These are phyloP conservation scores for Xylariaceae sp. DNA, from an alignment of 2,329 filamentous ascomycete genomes.

Conservation along the genomic window DNA sequence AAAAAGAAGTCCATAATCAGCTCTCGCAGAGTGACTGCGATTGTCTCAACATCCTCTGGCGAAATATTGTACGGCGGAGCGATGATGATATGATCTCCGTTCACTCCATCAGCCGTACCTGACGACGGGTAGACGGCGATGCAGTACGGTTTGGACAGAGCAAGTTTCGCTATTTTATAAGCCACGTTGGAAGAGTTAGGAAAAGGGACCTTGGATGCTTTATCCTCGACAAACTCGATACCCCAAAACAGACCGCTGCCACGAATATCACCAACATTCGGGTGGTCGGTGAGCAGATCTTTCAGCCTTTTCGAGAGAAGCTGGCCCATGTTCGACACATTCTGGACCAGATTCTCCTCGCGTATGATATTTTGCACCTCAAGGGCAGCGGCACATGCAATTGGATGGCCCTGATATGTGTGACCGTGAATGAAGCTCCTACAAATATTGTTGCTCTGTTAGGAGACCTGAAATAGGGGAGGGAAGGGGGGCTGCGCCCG, in stretches of 20 bases:
- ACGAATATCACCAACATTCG: slow-evolving; percentile 38
- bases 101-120: slow-evolving; percentile 48
- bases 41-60: slow-evolving; percentile 48
- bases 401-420: slow-evolving; percentile 44
- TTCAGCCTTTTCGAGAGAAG: slow-evolving; percentile 30
- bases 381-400: slow-evolving; percentile 37
- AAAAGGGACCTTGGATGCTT: slow-evolving; percentile 35
- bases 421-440: slow-evolving; percentile 51
- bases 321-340: slow-evolving; percentile 31
- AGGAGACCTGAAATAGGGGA: background rate
- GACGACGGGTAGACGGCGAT: slow-evolving; percentile 46
- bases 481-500: background rate
- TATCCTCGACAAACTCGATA: slow-evolving; percentile 42
- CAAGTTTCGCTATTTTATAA: slow-evolving; percentile 15
- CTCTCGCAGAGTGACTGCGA: slow-evolving; percentile 46
- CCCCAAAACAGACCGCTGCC: slow-evolving; percentile 44
- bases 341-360: slow-evolving; percentile 32
- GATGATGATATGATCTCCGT: slow-evolving; percentile 60
- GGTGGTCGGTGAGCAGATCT: slow-evolving; percentile 26
- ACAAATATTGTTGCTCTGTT: background rate
- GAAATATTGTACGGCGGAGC: slow-evolving; percentile 64
- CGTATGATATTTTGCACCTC: slow-evolving; percentile 37
- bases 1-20: slow-evolving; percentile 52
- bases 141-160: slow-evolving; percentile 19
- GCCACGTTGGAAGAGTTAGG: slow-evolving; percentile 18